Base-by-base conservation (phyloP, 2,329 filamentous ascomycete genomes). In the Diaporthe longicolla region DNA sequence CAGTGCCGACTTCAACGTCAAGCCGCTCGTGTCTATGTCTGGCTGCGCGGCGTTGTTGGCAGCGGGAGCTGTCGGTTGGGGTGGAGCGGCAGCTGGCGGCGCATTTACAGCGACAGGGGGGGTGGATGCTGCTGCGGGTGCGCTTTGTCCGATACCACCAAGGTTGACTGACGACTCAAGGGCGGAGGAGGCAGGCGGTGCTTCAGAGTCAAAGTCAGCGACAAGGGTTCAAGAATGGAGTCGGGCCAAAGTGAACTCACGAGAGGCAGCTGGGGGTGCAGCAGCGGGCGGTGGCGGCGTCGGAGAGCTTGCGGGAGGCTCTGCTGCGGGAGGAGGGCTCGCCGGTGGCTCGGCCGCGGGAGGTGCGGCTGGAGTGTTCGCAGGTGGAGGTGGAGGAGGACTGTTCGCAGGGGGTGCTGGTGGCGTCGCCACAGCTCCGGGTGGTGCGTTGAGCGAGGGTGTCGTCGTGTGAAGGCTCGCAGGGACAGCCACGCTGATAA, bases 1-100 rank as follows among this genome's bases (percentile, higher is more conserved):
- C 55, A 88, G 78, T 59, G 82, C 78, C 73, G 84, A 88, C 77
- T 81, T 84, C 63, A 88, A 79, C 9, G 79, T 82, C 73, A 87
- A 73, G 11, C 83, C 84, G 43, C 81, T 83, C 11, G 87, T 74
- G 74, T 87, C 80, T 73, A 87, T 82, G 2, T 76, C 78, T 5
- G 80, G 77, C 58, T 77, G 71, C 7, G 73, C 74, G 9, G 71
- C 77, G 40, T 79, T 79, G 65, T 76, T 76, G 24, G 55, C 37
- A 24, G 76, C 75, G 0, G 78, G 77, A 4, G 35, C 43, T 26
- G 45, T 58, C 21, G 77, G 73, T 37, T 74, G 75, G 19, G 76
- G 74, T 10, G 58, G 72, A n/a, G 48, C 75, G 11, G 78, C 74
- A 3, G 78, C 79, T 3, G 78, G 77, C 11, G 78, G 76, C 1